Evolutionary conservation across 1,284 basidiomycete genomes (phyloP).

Genomic region (Golubevia sp.): DNA sequence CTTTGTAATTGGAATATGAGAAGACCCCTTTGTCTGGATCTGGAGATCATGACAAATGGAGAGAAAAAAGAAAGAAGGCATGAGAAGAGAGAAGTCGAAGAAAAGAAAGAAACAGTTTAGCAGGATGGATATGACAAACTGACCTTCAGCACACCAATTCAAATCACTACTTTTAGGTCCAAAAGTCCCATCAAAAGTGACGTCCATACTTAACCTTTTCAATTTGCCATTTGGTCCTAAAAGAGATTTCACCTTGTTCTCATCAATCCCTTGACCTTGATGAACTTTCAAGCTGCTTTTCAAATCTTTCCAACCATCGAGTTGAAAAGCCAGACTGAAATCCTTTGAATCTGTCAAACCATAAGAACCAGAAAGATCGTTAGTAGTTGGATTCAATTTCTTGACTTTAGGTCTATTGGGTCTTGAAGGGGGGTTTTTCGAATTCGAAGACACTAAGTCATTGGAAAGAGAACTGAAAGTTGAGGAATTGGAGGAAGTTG

Average conservation of each 20-base stretch:
- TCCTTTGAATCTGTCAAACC: slow-evolving; percentile 15
- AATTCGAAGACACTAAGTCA: not conserved
- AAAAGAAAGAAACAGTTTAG: not conserved
- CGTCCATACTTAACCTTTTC: slow-evolving; percentile 35
- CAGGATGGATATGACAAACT: slow-evolving; percentile 1
- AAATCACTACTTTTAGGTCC: not conserved
- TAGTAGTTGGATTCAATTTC: slow-evolving; percentile 19
- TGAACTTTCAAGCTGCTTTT: slow-evolving; percentile 10
- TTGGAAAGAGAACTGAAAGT: not conserved
- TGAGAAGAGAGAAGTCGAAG: slow-evolving; percentile 10
- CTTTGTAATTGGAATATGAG: slow-evolving; percentile 27
- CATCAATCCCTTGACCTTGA: slow-evolving; percentile 13
- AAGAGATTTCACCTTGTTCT: slow-evolving; percentile 13
- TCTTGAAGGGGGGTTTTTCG: too few relatives aligned
- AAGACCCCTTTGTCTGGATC: slow-evolving; percentile 54
- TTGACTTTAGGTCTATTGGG: slow-evolving; percentile 1
- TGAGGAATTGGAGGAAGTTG: not conserved
- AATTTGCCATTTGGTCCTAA: slow-evolving; percentile 12
- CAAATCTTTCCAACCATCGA: slow-evolving; percentile 23
- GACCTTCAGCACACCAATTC: slow-evolving; percentile 17
- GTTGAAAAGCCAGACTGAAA: slow-evolving; percentile 25
- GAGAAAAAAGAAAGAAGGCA: slow-evolving; percentile 21
- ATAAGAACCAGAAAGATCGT: slow-evolving; percentile 21
- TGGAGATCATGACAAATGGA: too few relatives aligned
- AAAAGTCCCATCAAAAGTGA: slow-evolving; percentile 32